Percentiles rank a stretch among this genome's conserved stretches.
phyloP scores from a whole-genome alignment of 352 stramenopile genomes.

The Globisporangium middletonii region DNA sequence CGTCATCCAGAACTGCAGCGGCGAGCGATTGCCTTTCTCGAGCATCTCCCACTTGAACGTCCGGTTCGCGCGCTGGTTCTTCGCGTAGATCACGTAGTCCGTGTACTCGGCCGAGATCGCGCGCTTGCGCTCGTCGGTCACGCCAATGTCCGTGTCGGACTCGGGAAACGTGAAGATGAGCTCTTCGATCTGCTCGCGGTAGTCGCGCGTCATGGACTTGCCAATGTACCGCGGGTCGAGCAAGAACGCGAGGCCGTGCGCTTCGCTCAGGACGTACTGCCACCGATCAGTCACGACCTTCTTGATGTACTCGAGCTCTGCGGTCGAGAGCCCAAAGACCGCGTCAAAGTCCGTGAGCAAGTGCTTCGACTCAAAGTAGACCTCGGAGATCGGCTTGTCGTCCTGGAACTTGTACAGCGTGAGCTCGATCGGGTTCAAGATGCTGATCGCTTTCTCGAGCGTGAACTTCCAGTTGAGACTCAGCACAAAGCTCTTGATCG shows the following conservation, averaged over 20 bases:
- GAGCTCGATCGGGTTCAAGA: conserved; percentile 70
- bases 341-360: conserved; percentile 73
- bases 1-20: conserved; percentile 76
- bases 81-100: conserved; percentile 78
- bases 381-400: conserved; percentile 73
- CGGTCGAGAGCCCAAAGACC: conserved; percentile 56
- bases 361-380: conserved; percentile 80
- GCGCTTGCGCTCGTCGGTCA: conserved; percentile 65
- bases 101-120: conserved; percentile 70
- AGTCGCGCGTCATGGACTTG: conserved; percentile 78
- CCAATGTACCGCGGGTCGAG: conserved; percentile 76
- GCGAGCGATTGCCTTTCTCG: conserved; percentile 70
- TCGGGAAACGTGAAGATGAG: conserved; percentile 79
- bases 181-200: conserved; percentile 81
- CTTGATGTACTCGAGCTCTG: conserved; percentile 79
- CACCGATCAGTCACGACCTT: conserved; percentile 71
- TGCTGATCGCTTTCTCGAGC: conserved; percentile 75
- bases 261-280: conserved; percentile 73
- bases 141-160: conserved; percentile 49
- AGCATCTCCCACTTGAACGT: conserved; percentile 86
- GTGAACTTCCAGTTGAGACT: conserved; percentile 75
- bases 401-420: conserved; percentile 85
- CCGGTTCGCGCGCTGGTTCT: conserved; percentile 71
- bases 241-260: conserved; percentile 65
- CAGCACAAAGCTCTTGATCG: conserved; percentile 70